A percentile compares a stretch with the other conserved stretches of the same genome.
These are phyloP conservation scores for Lipomyces mesembrius DNA, from an alignment of 805 yeast species.

Conservation along the genomic window DNA sequence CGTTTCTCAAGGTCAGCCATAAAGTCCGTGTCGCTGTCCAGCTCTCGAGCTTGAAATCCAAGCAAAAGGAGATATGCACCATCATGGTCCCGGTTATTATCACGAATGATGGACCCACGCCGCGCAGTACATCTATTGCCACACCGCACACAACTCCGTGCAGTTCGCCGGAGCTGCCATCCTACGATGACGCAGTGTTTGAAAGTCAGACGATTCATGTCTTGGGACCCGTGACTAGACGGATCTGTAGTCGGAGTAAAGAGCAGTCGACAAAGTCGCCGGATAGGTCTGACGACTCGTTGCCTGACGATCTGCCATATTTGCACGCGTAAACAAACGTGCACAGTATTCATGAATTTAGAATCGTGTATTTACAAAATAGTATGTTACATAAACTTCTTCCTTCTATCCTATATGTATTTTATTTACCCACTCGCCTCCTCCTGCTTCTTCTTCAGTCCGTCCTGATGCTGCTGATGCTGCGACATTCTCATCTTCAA, in stretches of 20 bases:
- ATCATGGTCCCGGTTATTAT: constrained; percentile 7
- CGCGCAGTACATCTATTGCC: neutral
- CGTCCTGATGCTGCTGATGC: neutral
- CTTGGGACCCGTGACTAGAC: constrained; percentile 21
- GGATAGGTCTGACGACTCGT: neutral
- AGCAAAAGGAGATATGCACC: constrained; percentile 3
- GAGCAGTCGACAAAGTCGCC: neutral
- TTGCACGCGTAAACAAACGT: neutral
- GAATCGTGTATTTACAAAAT: neutral
- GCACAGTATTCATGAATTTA: neutral
- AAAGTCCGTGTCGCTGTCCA: constrained; percentile 4
- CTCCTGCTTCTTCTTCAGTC: neutral
- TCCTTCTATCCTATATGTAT: neutral
- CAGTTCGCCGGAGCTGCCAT: constrained; percentile 10
- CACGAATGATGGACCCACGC: neutral
- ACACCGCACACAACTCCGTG: neutral
- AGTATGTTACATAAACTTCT: neutral
- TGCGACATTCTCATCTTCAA: neutral
- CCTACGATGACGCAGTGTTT: constrained; percentile 22
- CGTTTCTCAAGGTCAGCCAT: constrained; percentile 10
- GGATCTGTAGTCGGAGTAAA: neutral
- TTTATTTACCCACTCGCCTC: neutral
- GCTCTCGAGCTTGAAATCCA: neutral
- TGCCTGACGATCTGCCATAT: neutral
- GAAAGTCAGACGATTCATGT: constrained; percentile 20